Evolutionary conservation across 2,329 filamentous ascomycete species (phyloP), one percentile per base, ranked within the genome.

Genomic region (Monilinia polystroma): DNA sequence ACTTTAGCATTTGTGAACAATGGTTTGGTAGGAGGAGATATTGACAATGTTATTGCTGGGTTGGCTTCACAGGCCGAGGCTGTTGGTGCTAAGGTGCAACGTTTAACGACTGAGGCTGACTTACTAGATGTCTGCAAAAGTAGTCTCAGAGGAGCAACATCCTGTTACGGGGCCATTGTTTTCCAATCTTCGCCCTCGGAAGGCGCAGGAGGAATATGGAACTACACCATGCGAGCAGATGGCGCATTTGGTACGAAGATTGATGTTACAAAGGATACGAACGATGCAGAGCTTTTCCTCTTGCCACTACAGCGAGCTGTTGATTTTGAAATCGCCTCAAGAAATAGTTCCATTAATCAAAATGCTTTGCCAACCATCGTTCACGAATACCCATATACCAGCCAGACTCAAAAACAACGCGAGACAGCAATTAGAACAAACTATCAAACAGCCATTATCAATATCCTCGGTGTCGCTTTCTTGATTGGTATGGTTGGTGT

Each of bases 221-320:
- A 95, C 78, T 97, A 97, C 75, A 93, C 91, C 0, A 81, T 97
- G 35, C 83, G 91, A 66, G 87, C 87, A 3, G 93, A 97, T 75
- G 89, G 89, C 47, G 82, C 86, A 0, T 82, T 96, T 67, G 88
- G 88, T 26, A 76, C 78, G 10, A 85, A 83, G 65, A 87, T 96
- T 68, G 83, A 89, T 70, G 84, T 90, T 41, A 81, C 87, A 45
- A 80, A 81, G n/a, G 77, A 82, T 55, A 82, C 83, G 70, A 96
- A 96, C 74, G 90, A 92, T 75, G 86, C 86, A 58, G 84, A 97
- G 77, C 81, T 94, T 26, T 96, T 93, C 73, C 78, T 90, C 51
- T 80, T 96, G 23, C 93, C 93, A 1, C 80, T 97, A 29, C 93
- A 96, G 77, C 86, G 87, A 69, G 87, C 91, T 14, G 85, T 97